These are phyloP conservation scores for Fusarium keratoplasticum DNA, from an alignment of 2,329 filamentous ascomycete species.

Conservation along the genomic window DNA sequence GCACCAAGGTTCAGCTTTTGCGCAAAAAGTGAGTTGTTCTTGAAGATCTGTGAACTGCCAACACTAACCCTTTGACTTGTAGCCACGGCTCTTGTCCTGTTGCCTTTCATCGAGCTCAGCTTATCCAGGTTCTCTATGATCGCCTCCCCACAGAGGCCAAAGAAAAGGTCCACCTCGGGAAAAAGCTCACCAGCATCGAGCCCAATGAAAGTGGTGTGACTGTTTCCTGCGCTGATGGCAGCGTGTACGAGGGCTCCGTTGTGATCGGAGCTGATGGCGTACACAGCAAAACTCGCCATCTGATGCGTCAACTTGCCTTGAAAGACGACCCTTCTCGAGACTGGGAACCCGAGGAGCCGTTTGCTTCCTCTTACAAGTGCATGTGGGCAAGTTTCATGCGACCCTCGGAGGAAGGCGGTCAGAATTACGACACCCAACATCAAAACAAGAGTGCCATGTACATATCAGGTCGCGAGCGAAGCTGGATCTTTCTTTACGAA, in stretches of 20 bases:
- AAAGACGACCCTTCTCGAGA: neutral
- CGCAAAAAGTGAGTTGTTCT: neutral
- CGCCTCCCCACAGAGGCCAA: neutral
- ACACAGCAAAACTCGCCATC: neutral
- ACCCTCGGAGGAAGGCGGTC: neutral
- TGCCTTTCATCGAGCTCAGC: neutral
- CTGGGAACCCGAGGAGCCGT: neutral
- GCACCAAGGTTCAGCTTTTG: neutral
- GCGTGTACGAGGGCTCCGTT: neutral
- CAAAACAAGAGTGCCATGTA: neutral
- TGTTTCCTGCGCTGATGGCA: neutral
- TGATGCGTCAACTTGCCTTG: neutral
- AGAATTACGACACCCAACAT: neutral
- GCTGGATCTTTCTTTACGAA: neutral
- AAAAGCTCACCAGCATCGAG: neutral
- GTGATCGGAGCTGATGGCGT: neutral
- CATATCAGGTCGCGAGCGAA: neutral
- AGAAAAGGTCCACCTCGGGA: neutral
- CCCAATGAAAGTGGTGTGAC: neutral
- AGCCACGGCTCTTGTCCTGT: neutral
- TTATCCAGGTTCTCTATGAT: neutral
- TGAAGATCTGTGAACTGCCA: too few relatives aligned
- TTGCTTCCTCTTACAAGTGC: neutral
- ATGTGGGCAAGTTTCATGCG: neutral
- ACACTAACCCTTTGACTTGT: neutral